Base-by-base conservation (phyloP, 495 filamentous ascomycete genomes). In the Cudoniella acicularis region DNA sequence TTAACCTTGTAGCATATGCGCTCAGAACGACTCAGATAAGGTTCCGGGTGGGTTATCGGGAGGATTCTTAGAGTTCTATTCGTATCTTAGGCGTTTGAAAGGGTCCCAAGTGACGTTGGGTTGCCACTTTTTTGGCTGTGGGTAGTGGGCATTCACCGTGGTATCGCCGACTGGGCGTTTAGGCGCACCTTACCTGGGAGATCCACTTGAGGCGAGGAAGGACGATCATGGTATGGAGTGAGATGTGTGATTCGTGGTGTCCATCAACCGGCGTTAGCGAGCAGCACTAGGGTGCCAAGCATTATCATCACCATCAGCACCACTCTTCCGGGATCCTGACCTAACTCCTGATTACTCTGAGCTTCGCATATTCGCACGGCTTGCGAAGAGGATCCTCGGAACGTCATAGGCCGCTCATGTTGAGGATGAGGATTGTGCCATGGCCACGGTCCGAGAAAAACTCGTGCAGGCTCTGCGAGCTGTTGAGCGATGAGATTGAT, bases 351-450 rank as follows among this genome's bases (percentile, higher is more conserved):
- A 36, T 36, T 36, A 36, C 30, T 59, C 57, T 30, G 3, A n/a
- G 8, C 41, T 23, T 46, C 11, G n/a, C 26, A 16, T 41, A 18
- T 24, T 55, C 41, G 16, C 10, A 26, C 51, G 16, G 10, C 22
- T 20, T 58, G 10, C 46, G 10, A n/a, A 13, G 17, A 21, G 49
- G 24, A 10, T 50, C 26, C 48, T 17, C 6, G 2, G 25, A 24
- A 61, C 59, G 59, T 61, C 59, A 61, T 61, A 56, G 18, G 53
- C 59, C 59, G 59, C 46, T 45, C 16, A 18, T 54, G 60, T 57
- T 62, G 60, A 62, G 59, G 24, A 17, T 49, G 43, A 42, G 24
- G 21, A 25, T 18, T 50, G 2, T 60, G 50, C 50, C 20, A 36
- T 36, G 10, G 20, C 24, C 40, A 42, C 16, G 48, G 24, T 48